Evolutionary conservation across 1,284 basidiomycete genomes (phyloP).

Genomic region (Lentinula novae-zelandiae): DNA sequence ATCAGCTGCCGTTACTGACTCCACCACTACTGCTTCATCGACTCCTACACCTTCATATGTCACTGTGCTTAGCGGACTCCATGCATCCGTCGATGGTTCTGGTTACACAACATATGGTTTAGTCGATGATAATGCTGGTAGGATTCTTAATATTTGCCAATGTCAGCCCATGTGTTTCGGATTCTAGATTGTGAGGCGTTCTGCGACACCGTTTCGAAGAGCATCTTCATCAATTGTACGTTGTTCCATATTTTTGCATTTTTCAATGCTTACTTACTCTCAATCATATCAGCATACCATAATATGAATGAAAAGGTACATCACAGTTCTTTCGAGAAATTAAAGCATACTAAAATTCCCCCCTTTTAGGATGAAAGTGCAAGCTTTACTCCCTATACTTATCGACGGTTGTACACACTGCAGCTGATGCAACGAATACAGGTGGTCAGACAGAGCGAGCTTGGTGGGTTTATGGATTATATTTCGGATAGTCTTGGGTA

Average conservation of each 20-base stretch:
- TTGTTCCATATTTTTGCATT: not conserved
- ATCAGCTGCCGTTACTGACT: not conserved
- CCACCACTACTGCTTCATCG: conserved; percentile 14
- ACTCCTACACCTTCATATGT: conserved; percentile 23
- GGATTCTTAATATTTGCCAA: too few species aligned
- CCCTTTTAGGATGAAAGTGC: conserved; percentile 29
- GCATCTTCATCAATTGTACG: conserved; percentile 30
- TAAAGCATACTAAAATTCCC: too few species aligned
- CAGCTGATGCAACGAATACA: conserved; percentile 30
- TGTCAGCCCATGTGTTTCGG: too few species aligned
- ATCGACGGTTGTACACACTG: conserved; percentile 29
- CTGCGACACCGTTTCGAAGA: conserved; percentile 27
- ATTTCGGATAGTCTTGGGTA: conserved; percentile 38
- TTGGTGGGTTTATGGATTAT: conserved; percentile 34
- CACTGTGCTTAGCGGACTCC: conserved; percentile 24
- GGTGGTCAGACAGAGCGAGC: conserved; percentile 40
- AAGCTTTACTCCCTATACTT: conserved; percentile 39
- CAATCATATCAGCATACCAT: conserved; percentile 23
- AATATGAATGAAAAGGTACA: conserved; percentile 29
- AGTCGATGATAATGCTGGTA: conserved; percentile 29
- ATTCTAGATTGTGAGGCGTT: conserved; percentile 22
- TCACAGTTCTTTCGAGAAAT: too few species aligned
- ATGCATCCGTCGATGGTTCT: conserved; percentile 25
- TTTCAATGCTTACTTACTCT: not conserved
- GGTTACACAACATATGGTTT: conserved; percentile 30